Percentiles rank a stretch among this genome's conserved stretches.
Evolutionary conservation across 352 stramenopile genomes (phyloP).

Genomic region (Phytophthora podocarpi): DNA sequence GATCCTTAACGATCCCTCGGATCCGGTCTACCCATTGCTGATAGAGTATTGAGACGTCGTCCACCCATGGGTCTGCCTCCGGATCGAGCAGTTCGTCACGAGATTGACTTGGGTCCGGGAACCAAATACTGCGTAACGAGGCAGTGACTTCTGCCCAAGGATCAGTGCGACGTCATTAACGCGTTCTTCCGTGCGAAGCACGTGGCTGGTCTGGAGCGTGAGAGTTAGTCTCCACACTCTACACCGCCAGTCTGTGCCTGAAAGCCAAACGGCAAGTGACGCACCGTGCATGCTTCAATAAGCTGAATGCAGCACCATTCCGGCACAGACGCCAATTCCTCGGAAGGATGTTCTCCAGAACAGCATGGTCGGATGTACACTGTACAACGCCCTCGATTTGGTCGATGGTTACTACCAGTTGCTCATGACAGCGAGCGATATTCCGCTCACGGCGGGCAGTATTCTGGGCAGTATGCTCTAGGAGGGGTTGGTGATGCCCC

Average conservation of each 20-base stretch:
- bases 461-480: too few relatives aligned
- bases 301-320: too few relatives aligned
- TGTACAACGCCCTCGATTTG: too few relatives aligned
- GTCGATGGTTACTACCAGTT: neutral
- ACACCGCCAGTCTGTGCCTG: slow-evolving; percentile 32
- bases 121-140: too few relatives aligned
- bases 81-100: too few relatives aligned
- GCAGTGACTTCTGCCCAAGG: too few relatives aligned
- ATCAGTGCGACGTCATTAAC: slow-evolving; percentile 22
- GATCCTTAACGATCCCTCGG: slow-evolving; percentile 11
- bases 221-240: slow-evolving; percentile 28
- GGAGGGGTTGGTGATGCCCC: neutral
- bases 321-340: too few relatives aligned
- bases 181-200: slow-evolving; percentile 16
- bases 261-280: slow-evolving; percentile 24
- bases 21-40: neutral
- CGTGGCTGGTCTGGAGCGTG: slow-evolving; percentile 7
- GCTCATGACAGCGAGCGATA: neutral
- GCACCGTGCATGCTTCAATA: slow-evolving; percentile 30
- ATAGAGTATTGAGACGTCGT: slow-evolving; percentile 7
- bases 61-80: too few relatives aligned
- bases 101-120: too few relatives aligned
- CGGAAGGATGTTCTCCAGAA: too few relatives aligned
- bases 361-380: too few relatives aligned
- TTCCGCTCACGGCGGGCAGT: neutral